Percentiles rank a stretch among this genome's conserved stretches.
These are phyloP conservation scores for Albatrellus ellisii DNA, from an alignment of 768 basidiomycete species.

Conservation along the genomic window DNA sequence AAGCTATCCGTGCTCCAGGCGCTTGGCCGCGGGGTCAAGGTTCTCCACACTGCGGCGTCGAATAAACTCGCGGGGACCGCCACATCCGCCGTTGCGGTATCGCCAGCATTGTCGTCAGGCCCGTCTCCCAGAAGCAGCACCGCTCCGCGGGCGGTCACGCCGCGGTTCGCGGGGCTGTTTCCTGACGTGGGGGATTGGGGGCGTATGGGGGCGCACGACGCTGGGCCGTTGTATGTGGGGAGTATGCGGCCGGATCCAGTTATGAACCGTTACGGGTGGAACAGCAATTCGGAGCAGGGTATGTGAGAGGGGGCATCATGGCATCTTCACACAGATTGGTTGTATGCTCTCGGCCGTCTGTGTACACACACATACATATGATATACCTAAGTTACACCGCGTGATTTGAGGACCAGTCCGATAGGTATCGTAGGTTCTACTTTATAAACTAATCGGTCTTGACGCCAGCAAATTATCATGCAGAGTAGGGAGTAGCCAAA, in stretches of 20 bases:
- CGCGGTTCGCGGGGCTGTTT: slow-evolving; percentile 18
- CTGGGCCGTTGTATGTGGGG: slow-evolving; percentile 7
- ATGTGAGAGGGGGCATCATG: too few relatives aligned
- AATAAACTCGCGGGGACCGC: slow-evolving; percentile 18
- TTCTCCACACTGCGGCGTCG: slow-evolving; percentile 19
- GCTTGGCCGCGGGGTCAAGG: slow-evolving; percentile 20
- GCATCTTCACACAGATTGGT: too few relatives aligned
- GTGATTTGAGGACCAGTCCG: too few relatives aligned
- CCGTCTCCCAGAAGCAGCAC: slow-evolving; percentile 8
- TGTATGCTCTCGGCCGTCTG: too few relatives aligned
- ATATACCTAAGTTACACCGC: too few relatives aligned
- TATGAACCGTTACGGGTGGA: too few relatives aligned
- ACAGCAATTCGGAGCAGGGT: too few relatives aligned
- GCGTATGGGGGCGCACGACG: slow-evolving; percentile 14
- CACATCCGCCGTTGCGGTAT: slow-evolving; percentile 4
- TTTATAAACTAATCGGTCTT: too few relatives aligned
- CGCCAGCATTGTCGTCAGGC: slow-evolving; percentile 10
- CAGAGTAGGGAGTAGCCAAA: too few relatives aligned
- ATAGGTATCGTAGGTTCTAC: too few relatives aligned
- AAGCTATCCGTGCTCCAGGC: slow-evolving; percentile 21
- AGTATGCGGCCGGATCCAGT: slow-evolving; percentile 4
- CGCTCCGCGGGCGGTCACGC: slow-evolving; percentile 15
- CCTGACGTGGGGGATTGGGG: slow-evolving; percentile 25
- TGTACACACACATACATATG: too few relatives aligned
- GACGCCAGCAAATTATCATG: too few relatives aligned